These are phyloP conservation scores for Fagopyrum esculentum DNA, from an alignment of 148 eudicot genomes.

Conservation along the genomic window DNA sequence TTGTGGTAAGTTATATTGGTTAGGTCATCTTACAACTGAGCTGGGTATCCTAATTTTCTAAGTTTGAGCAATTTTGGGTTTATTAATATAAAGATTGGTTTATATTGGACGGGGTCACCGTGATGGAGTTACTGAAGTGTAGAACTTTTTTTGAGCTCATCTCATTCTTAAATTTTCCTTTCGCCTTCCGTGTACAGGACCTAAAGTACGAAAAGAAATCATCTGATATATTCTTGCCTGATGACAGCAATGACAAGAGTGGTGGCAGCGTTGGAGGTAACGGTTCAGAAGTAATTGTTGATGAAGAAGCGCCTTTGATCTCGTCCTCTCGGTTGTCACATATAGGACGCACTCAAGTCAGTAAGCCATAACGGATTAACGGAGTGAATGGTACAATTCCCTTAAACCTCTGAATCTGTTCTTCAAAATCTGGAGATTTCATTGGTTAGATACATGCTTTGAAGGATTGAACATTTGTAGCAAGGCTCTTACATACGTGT, in stretches of 20 bases:
- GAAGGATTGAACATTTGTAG: neutral
- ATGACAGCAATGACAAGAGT: constrained; percentile 20
- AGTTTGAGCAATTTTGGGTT: too few relatives aligned
- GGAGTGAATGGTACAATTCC: neutral
- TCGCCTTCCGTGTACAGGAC: constrained; percentile 17
- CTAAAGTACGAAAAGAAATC: constrained; percentile 42
- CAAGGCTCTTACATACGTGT: neutral
- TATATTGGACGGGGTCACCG: too few relatives aligned
- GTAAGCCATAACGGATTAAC: neutral
- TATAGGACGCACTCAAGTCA: constrained; percentile 3
- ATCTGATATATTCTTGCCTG: constrained; percentile 24
- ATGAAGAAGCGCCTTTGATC: constrained; percentile 13
- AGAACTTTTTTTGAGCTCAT: neutral
- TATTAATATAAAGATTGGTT: too few relatives aligned
- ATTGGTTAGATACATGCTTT: neutral
- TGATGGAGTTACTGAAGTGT: too few relatives aligned
- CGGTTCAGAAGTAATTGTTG: constrained; percentile 9
- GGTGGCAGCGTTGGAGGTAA: constrained; percentile 23
- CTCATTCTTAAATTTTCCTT: neutral
- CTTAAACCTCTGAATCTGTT: neutral
- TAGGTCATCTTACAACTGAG: too few relatives aligned
- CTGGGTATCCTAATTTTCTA: too few relatives aligned
- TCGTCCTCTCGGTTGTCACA: constrained; percentile 12
- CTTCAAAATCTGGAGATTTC: neutral
- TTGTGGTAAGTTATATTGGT: too few relatives aligned